These are phyloP conservation scores for Kazachstania sp. DNA, from an alignment of 1,139 yeast species.

Conservation along the genomic window DNA sequence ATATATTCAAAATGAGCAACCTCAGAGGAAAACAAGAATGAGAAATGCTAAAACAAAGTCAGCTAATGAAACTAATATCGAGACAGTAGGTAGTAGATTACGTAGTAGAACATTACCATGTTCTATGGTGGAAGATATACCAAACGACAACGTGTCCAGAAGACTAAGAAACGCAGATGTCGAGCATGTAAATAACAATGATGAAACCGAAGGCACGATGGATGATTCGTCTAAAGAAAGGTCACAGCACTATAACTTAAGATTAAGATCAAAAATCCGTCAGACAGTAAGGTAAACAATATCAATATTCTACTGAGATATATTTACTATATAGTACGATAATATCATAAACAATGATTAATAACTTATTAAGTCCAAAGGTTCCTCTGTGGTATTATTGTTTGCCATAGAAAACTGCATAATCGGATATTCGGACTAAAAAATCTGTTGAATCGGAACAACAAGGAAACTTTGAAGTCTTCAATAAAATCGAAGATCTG, in stretches of 20 bases:
- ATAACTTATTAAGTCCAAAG: no score
- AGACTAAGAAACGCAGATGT: constrained; percentile 2
- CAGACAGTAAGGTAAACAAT: background rate
- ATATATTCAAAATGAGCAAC: background rate
- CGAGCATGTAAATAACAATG: background rate
- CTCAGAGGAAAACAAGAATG: background rate
- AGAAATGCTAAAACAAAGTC: background rate
- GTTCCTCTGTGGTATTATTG: no score
- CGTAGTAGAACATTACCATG: background rate
- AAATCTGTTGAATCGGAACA: no score
- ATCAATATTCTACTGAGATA: no score
- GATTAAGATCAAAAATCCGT: constrained; percentile 30
- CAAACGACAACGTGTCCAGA: background rate
- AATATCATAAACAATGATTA: no score
- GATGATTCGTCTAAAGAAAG: constrained; percentile 15
- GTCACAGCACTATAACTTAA: constrained; percentile 27
- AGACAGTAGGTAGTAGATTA: background rate
- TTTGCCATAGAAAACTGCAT: no score
- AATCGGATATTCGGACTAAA: no score
- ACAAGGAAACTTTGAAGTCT: no score
- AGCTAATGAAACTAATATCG: background rate
- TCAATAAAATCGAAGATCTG: no score
- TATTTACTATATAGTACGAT: no score
- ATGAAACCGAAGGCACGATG: background rate
- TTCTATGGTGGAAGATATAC: background rate